These are phyloP conservation scores for Colletotrichum shisoi DNA, from an alignment of 2,329 filamentous ascomycete genomes.

Conservation along the genomic window DNA sequence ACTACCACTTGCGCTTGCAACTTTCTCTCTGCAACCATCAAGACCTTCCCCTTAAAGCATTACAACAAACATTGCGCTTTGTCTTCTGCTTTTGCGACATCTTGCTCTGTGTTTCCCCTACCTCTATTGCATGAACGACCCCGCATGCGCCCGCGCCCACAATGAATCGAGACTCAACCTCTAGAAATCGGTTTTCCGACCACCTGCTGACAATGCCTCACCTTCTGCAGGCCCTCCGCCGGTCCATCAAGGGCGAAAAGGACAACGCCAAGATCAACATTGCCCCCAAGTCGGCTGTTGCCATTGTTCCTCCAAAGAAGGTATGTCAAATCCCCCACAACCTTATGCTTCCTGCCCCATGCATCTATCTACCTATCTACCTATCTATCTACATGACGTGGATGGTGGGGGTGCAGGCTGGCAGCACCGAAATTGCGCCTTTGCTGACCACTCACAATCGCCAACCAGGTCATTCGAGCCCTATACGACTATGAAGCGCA, in stretches of 20 bases:
- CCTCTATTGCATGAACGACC: slow-evolving; percentile 35
- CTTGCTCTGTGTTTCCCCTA: slow-evolving; percentile 26
- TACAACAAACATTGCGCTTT: slow-evolving; percentile 12
- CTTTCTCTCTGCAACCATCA: slow-evolving; percentile 3
- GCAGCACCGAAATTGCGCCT: slow-evolving; percentile 1
- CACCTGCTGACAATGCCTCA: slow-evolving; percentile 54
- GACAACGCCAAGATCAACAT: slow-evolving; percentile 78
- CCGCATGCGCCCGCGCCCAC: slow-evolving; percentile 37
- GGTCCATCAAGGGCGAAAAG: slow-evolving; percentile 91
- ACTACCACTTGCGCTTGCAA: slow-evolving; percentile 21
- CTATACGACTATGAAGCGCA: slow-evolving; percentile 90
- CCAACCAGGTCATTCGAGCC: slow-evolving; percentile 86
- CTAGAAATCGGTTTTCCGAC: slow-evolving; percentile 38
- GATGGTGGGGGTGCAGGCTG: slow-evolving; percentile 12
- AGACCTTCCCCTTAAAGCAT: neutral
- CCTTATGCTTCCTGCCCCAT: neutral
- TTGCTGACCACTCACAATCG: slow-evolving; percentile 42
- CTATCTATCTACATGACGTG: neutral
- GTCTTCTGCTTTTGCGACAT: slow-evolving; percentile 4
- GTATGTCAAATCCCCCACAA: slow-evolving; percentile 57
- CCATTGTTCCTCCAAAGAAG: slow-evolving; percentile 93
- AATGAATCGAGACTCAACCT: slow-evolving; percentile 32
- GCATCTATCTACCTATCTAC: neutral
- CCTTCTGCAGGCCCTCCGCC: slow-evolving; percentile 74
- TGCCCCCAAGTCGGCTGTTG: slow-evolving; percentile 82